A percentile compares a stretch with the other conserved stretches of the same genome.
Conservation (phyloP, 495 filamentous ascomycete genomes). For the Penicillium silybi region DNA sequence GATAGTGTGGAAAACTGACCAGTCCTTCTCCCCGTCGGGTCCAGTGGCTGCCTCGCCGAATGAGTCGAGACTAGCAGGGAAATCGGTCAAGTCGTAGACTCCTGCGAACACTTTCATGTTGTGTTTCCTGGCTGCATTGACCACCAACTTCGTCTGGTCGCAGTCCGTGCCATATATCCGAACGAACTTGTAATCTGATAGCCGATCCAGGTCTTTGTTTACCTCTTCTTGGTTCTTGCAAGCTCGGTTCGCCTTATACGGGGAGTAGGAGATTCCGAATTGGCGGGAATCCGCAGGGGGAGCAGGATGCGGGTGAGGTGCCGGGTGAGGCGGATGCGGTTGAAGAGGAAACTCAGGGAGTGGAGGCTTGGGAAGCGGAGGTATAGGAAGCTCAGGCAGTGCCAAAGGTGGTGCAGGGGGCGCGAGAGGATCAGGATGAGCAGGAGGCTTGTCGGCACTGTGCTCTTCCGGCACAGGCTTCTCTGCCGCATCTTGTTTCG, state of each 20-base stretch:
- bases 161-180: conserved; percentile 83
- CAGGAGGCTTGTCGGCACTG: conserved; percentile 1
- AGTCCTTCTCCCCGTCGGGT: conserved; percentile 39
- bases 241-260: conserved; percentile 60
- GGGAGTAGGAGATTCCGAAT: conserved; percentile 67
- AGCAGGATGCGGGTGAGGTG: conserved; percentile 5
- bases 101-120: conserved; percentile 69
- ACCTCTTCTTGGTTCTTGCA: conserved; percentile 68
- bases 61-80: conserved; percentile 47
- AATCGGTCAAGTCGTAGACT: conserved; percentile 59
- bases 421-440: neutral
- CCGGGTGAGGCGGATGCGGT: neutral
- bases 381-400: neutral
- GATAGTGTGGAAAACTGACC: conserved; percentile 65
- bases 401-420: neutral
- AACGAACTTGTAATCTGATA: conserved; percentile 53
- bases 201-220: conserved; percentile 55
- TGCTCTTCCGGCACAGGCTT: neutral
- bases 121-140: conserved; percentile 53
- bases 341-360: neutral
- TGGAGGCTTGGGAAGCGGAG: no score
- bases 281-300: conserved; percentile 7
- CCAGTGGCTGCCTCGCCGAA: conserved; percentile 51
- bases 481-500: neutral
- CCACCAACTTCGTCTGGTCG: conserved; percentile 59